Conservation (phyloP, 495 filamentous ascomycete genomes). For the Penicillium goetzii region DNA sequence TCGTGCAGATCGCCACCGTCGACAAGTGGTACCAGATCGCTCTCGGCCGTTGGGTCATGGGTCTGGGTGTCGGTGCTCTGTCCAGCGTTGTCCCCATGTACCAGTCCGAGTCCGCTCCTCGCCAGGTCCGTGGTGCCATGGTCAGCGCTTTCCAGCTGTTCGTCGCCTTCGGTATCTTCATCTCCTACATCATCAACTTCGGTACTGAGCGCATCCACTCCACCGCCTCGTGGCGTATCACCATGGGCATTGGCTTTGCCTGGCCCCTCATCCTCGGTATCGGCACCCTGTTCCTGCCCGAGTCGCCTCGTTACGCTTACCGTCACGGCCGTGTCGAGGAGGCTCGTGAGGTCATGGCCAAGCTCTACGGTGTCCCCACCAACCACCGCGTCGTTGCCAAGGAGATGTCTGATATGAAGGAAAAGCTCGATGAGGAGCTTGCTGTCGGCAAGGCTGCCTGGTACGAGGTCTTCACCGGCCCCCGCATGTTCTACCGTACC, state of each 20-base stretch:
- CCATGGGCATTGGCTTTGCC: slow-evolving; percentile 77
- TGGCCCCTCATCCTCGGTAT: slow-evolving; percentile 74
- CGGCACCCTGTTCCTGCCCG: slow-evolving; percentile 72
- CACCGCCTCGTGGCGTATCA: slow-evolving; percentile 74
- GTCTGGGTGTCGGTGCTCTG: slow-evolving; percentile 71
- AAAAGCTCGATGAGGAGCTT: slow-evolving; percentile 62
- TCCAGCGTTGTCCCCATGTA: slow-evolving; percentile 76
- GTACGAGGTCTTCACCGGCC: slow-evolving; percentile 71
- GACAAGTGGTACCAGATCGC: slow-evolving; percentile 58
- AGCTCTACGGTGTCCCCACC: slow-evolving; percentile 68
- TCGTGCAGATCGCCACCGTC: slow-evolving; percentile 66
- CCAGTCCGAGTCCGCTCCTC: slow-evolving; percentile 69
- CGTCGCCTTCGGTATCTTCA: slow-evolving; percentile 84
- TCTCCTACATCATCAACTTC: slow-evolving; percentile 80
- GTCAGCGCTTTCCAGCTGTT: slow-evolving; percentile 82
- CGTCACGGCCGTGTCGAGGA: slow-evolving; percentile 65
- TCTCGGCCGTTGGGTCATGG: slow-evolving; percentile 61
- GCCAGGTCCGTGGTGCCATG: slow-evolving; percentile 67
- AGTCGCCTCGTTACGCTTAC: slow-evolving; percentile 73
- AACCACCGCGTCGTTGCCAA: slow-evolving; percentile 65
- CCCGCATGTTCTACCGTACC: slow-evolving; percentile 74
- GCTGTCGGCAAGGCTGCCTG: slow-evolving; percentile 57
- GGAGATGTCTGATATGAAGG: slow-evolving; percentile 70
- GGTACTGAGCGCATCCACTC: slow-evolving; percentile 61
- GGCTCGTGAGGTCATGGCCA: slow-evolving; percentile 69